Conservation (phyloP, 345 rosid genomes). For the Salix koriyanagi region DNA sequence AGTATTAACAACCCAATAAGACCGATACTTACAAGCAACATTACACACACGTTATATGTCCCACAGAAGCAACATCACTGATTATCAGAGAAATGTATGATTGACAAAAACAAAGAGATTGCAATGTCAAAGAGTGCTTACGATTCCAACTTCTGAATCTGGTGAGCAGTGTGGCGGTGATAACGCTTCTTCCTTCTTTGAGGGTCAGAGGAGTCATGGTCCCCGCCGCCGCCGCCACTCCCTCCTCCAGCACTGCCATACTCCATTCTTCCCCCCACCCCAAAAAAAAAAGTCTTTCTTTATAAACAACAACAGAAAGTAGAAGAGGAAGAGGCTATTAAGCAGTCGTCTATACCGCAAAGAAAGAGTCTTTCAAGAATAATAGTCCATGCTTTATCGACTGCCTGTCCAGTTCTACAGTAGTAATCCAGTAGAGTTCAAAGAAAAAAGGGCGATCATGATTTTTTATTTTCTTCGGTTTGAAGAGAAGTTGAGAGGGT, state of each 20-base stretch:
- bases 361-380: not conserved
- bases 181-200: conserved; percentile 80
- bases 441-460: not conserved
- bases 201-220: conserved; percentile 62
- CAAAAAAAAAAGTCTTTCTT: not conserved
- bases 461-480: not conserved
- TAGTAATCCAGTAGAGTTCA: not conserved
- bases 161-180: conserved; percentile 93
- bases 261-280: conserved; percentile 30
- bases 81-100: not conserved
- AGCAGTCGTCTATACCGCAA: not conserved
- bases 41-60: not conserved
- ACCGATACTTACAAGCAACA: not conserved
- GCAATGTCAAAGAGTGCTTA: conserved; percentile 20
- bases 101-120: not conserved
- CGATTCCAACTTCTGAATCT: conserved; percentile 96
- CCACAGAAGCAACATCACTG: not conserved
- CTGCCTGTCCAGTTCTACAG: not conserved
- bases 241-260: conserved; percentile 60
- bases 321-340: not conserved
- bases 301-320: not conserved
- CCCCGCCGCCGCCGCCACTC: conserved; percentile 43
- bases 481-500: not conserved
- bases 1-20: not conserved
- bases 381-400: not conserved